Evolutionary conservation across 2,329 filamentous ascomycete species (phyloP), one percentile per base, ranked within the genome.

Genomic region (Cucurbitaria berberidis): DNA sequence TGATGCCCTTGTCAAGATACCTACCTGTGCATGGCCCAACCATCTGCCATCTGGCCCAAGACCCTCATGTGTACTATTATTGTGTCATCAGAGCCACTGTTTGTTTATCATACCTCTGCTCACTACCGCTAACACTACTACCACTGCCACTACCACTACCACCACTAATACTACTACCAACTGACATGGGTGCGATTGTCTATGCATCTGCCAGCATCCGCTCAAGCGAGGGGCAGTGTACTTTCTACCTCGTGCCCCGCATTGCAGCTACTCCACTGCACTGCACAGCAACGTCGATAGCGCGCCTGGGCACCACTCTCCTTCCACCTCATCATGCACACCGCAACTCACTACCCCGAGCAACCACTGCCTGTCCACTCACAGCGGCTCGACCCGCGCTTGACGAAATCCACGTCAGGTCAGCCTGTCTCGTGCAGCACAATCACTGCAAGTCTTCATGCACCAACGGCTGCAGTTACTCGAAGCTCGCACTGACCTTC

Each of bases 301-400:
- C 51, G 44, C 40, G 19, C 34, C 52, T 49, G 26, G 38, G 48
- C 51, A 47, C 29, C 43, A 40, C 18, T 51, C 45, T 39, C 19
- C 45, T 47, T 49, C 36, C 53, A 56, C 50, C 34, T 48, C 55
- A 58, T 26, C 57, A 60, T 56, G 54, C 59, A 60, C 59, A 62
- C 59, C 57, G 57, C 52, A 60, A 55, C 40, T 55, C 53, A 46
- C 51, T 49, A 50, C 50, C 46, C 44, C 44, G 36, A 29, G 41
- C 47, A 22, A 36, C 8, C 27, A 38, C 24, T 39, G 19, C 19
- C 45, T 38, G 41, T 39, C 59, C 51, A 59, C 34, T 57, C 48
- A 57, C 21, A 47, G 43, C 44, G 52, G 41, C 42, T 50, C 42
- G 48, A 50, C 30, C 46, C 43, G 29, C 35, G 35, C 52, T 40